Percentiles rank a stretch among this genome's conserved stretches.
phyloP scores from a whole-genome alignment of 768 basidiomycete species.

The Pleurotus pulmonarius region DNA sequence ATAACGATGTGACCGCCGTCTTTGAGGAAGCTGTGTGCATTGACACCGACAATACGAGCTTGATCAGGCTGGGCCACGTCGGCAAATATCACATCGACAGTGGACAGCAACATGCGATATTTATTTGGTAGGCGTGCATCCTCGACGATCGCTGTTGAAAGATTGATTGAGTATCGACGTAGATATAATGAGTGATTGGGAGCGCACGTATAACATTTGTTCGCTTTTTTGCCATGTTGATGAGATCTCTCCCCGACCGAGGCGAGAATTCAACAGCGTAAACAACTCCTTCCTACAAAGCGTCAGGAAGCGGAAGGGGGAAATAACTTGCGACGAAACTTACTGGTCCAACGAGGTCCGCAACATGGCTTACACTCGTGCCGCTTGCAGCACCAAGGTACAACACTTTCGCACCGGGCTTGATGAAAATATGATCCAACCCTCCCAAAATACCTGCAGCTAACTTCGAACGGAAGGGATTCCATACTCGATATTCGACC shows the following conservation, averaged over 20 bases:
- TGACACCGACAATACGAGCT: conserved; percentile 91
- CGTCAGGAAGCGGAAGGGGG: conserved; percentile 11
- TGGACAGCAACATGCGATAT: conserved; percentile 94
- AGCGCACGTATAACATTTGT: conserved; percentile 96
- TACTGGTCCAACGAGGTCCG: conserved; percentile 96
- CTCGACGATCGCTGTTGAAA: conserved; percentile 79
- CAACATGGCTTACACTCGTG: conserved; percentile 97
- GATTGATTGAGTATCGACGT: conserved; percentile 3
- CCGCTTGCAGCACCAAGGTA: conserved; percentile 98
- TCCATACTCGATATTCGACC: conserved; percentile 98
- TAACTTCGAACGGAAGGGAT: conserved; percentile 95
- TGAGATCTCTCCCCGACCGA: conserved; percentile 94
- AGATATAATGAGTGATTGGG: not conserved
- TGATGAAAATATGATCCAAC: conserved; percentile 89
- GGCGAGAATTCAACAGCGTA: conserved; percentile 99
- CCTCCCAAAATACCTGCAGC: conserved; percentile 97
- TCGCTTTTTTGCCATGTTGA: conserved; percentile 99
- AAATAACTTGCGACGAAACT: conserved; percentile 22
- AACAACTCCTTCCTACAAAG: conserved; percentile 81
- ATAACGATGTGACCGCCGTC: conserved; percentile 90
- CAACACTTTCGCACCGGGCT: conserved; percentile 91
- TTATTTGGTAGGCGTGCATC: conserved; percentile 95
- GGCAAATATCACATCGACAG: conserved; percentile 97
- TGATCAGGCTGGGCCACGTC: conserved; percentile 99
- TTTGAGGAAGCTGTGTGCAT: conserved; percentile 95